Conservation (phyloP, 2,329 filamentous ascomycete species). For the Cryphonectria japonica region DNA sequence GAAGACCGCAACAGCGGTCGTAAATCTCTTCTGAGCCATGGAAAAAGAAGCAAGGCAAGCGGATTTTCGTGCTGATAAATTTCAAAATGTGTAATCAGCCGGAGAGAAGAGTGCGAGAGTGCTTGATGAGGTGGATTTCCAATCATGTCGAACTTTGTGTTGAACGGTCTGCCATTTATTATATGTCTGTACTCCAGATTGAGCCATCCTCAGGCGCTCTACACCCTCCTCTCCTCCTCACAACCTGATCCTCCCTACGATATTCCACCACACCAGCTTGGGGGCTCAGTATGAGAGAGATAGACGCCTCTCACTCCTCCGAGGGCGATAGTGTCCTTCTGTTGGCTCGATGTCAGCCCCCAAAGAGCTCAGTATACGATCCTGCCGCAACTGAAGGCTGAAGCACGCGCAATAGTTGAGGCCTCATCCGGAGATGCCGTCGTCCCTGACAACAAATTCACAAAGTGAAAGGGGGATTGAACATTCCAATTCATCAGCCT, state of each 20-base stretch:
- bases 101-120: not conserved
- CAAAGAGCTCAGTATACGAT: not conserved
- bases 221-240: not conserved
- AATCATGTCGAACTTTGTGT: not conserved
- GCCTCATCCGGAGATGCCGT: not conserved
- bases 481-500: not conserved
- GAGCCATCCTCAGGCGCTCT: not conserved
- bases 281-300: not conserved
- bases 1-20: not conserved
- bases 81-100: not conserved
- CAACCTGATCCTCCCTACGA: not conserved
- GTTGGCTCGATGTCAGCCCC: not conserved
- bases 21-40: not conserved
- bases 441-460: not conserved
- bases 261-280: not conserved
- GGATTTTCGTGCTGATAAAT: not conserved
- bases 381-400: not conserved
- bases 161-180: not conserved
- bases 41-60: not conserved
- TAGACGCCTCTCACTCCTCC: not conserved
- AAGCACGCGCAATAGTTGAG: not conserved
- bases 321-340: not conserved
- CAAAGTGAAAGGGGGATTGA: not conserved
- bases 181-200: not conserved
- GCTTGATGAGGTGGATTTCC: not conserved